Percentiles rank a stretch among this genome's conserved stretches.
These are phyloP conservation scores for Tylopilus felleus DNA, from an alignment of 768 basidiomycete species.

Conservation along the genomic window DNA sequence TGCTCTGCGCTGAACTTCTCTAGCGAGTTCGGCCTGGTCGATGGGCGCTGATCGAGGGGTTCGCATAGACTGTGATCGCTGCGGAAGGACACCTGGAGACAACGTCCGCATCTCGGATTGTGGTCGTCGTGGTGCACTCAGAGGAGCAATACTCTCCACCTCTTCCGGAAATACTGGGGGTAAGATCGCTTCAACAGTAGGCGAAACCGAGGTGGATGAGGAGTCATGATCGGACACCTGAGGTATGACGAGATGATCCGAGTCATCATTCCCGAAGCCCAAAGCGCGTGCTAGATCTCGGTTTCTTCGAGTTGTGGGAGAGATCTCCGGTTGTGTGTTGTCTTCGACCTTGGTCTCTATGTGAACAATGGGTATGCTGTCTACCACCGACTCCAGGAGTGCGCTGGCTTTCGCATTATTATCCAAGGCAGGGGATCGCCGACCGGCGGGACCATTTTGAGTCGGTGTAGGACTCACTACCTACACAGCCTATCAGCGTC, in stretches of 20 bases:
- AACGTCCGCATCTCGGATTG: conserved; percentile 1
- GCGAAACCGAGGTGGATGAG: conserved; percentile 31
- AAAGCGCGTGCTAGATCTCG: conserved; percentile 75
- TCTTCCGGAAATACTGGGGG: conserved; percentile 21
- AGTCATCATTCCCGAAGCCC: conserved; percentile 52
- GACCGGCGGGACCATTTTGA: conserved; percentile 30
- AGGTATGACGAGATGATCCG: conserved; percentile 23
- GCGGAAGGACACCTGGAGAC: conserved; percentile 20
- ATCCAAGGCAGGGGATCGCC: conserved; percentile 39
- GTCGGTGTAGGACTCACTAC: conserved; percentile 53
- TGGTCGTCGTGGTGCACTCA: conserved; percentile 4
- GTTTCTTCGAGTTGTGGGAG: conserved; percentile 58
- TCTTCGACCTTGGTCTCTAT: conserved; percentile 28
- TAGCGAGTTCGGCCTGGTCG: conserved; percentile 54
- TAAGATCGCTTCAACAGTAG: conserved; percentile 34
- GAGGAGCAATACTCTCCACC: conserved; percentile 7
- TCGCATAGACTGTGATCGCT: conserved; percentile 36
- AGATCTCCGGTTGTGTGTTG: conserved; percentile 35
- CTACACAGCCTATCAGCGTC: conserved; percentile 33
- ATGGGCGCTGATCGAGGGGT: conserved; percentile 39
- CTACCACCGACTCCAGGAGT: conserved; percentile 59
- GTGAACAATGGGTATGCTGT: conserved; percentile 45
- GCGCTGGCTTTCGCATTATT: conserved; percentile 60
- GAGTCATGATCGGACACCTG: conserved; percentile 23
- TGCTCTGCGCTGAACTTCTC: conserved; percentile 64